Evolutionary conservation across 2,329 filamentous ascomycete genomes (phyloP).

Genomic region (Aspergillus sp.): DNA sequence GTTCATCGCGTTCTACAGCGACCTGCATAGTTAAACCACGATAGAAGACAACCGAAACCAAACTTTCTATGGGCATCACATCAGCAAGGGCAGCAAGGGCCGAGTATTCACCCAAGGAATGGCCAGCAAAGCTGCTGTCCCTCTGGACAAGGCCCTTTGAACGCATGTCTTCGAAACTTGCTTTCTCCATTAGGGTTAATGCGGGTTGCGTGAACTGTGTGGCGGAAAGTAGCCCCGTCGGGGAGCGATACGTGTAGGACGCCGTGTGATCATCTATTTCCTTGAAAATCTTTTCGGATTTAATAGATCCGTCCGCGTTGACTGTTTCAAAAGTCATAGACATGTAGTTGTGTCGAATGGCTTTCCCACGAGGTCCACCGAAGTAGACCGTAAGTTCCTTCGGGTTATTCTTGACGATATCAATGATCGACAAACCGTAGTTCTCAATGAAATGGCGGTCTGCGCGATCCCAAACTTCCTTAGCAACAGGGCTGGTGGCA

Average conservation of each 20-base stretch:
- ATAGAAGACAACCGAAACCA: conserved; percentile 99
- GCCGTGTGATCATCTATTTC: conserved; percentile 89
- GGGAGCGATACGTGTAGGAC: conserved; percentile 96
- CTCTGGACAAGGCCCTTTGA: conserved; percentile 92
- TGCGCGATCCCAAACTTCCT: conserved; percentile 96
- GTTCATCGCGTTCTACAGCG: conserved; percentile 90
- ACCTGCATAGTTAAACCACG: conserved; percentile 99
- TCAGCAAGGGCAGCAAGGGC: conserved; percentile 93
- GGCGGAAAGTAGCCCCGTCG: conserved; percentile 88
- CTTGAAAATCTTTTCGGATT: conserved; percentile 99
- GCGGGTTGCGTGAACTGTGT: conserved; percentile 99
- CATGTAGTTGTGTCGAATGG: conserved; percentile 99
- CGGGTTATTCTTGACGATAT: conserved; percentile 99
- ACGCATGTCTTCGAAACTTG: conserved; percentile 98
- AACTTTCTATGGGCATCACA: conserved; percentile 98
- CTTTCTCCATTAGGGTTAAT: conserved; percentile 98
- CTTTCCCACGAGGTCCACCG: conserved; percentile 92
- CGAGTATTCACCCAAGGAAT: conserved; percentile 97
- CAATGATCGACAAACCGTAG: conserved; percentile 96
- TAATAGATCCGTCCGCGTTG: conserved; percentile 83
- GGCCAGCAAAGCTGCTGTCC: conserved; percentile 95
- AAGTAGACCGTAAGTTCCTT: conserved; percentile 99
- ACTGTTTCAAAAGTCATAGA: conserved; percentile 99
- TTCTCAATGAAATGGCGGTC: conserved; percentile 99
- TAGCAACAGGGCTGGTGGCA: conserved; percentile 85